Evolutionary conservation across 768 basidiomycete species (phyloP), one percentile per base, ranked within the genome.

Genomic region (Tricholoma furcatifolium): DNA sequence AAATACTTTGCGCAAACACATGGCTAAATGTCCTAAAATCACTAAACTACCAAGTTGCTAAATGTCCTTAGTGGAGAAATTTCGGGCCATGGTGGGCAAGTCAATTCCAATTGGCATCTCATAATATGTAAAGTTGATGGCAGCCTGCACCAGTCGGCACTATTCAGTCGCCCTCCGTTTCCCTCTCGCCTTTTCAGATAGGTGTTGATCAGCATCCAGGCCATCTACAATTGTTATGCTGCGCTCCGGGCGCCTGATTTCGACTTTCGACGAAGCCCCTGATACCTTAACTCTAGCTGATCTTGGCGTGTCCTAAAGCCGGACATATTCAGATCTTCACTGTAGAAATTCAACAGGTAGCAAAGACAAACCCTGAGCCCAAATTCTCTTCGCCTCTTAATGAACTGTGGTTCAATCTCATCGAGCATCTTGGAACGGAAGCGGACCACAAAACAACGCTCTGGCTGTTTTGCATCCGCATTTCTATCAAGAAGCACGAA

Each of bases 351-450:
- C 27, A 30, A 24, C 14, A 4, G 15, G 4, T 9, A 11, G 10
- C 6, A 43, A 43, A 24, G 3, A 43, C 53, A 18, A 54, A 54
- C 53, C 3, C 48, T 35, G 18, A 54, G 24, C 14, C 53, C 53
- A 17, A 38, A 38, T 1, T 35, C 18, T 30, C 53, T 20, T 8
- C 53, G 34, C 34, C 47, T 42, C 15, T 49, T 34, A 18, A 49
- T 31, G 10, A 54, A 54, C 5, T 27, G 24, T 15, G 53, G 53
- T 24, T 54, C 47, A 38, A 54, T 49, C 24, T 54, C 34, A 14
- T 54, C 47, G 1, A 54, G 53, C n/a, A 54, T 21, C 17, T 38
- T 43, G 12, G 53, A 54, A 8, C 53, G 53, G 20, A 54, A 48
- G 10, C 40, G 53, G 4, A 54, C 21, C 9, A 54, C 53, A 24